Evolutionary conservation across 768 basidiomycete genomes (phyloP).

Genomic region (Exsudoporus frostii): DNA sequence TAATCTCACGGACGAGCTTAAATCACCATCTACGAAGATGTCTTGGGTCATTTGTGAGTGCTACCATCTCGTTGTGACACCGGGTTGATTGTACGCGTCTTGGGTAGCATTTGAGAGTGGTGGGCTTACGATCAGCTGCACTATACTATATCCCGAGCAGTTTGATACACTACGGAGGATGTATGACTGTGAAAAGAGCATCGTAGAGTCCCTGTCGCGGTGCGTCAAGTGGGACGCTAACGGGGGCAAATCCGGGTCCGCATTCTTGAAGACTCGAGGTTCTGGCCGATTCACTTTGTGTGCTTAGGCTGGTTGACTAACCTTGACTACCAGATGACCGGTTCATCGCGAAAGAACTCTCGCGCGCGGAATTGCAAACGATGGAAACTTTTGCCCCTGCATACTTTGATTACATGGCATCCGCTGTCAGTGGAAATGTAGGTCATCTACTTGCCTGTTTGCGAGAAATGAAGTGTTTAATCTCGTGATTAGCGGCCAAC

Average conservation of each 20-base stretch:
- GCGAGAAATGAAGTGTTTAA: slow-evolving; percentile 4
- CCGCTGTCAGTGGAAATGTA: slow-evolving; percentile 83
- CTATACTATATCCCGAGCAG: slow-evolving; percentile 93
- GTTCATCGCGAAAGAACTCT: slow-evolving; percentile 97
- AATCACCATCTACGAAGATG: slow-evolving; percentile 71
- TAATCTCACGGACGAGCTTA: slow-evolving; percentile 75
- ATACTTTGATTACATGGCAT: slow-evolving; percentile 98
- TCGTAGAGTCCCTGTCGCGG: slow-evolving; percentile 88
- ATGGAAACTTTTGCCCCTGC: slow-evolving; percentile 97
- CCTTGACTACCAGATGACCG: slow-evolving; percentile 70
- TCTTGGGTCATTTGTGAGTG: slow-evolving; percentile 79
- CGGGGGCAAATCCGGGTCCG: slow-evolving; percentile 96
- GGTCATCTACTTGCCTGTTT: slow-evolving; percentile 24
- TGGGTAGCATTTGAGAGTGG: slow-evolving; percentile 82
- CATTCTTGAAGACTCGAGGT: slow-evolving; percentile 95
- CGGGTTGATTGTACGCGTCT: slow-evolving; percentile 4
- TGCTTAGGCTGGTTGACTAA: not conserved
- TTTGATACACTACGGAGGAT: slow-evolving; percentile 91
- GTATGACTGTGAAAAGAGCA: slow-evolving; percentile 91
- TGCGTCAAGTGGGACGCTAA: slow-evolving; percentile 96
- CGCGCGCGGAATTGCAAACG: slow-evolving; percentile 84
- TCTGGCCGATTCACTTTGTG: slow-evolving; percentile 12
- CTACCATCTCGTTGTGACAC: not conserved
- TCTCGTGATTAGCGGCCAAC: slow-evolving; percentile 70
- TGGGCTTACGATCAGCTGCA: slow-evolving; percentile 87